phyloP scores from a whole-genome alignment of 2,329 filamentous ascomycete genomes.

The Hymenoscyphus linearis region DNA sequence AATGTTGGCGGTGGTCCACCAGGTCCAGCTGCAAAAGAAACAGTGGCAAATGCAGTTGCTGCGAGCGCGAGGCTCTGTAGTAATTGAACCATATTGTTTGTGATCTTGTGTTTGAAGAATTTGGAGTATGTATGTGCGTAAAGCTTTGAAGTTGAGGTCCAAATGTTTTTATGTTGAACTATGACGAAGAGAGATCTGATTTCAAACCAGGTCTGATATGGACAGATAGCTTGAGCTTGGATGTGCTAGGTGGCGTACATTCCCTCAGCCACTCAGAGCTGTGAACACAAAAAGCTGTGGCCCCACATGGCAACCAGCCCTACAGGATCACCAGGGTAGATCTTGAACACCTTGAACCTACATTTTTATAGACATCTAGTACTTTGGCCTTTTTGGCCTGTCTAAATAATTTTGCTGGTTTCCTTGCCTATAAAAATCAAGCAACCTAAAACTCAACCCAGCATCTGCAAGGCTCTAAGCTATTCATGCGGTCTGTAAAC shows the following conservation, averaged over 20 bases:
- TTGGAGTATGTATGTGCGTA: background rate
- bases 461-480: no score
- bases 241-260: background rate
- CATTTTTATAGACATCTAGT: no score
- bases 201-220: constrained; percentile 18
- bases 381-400: no score
- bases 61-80: constrained; percentile 56
- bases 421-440: no score
- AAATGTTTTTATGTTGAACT: background rate
- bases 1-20: constrained; percentile 31
- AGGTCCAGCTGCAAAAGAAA: constrained; percentile 41
- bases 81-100: constrained; percentile 33
- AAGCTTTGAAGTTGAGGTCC: background rate
- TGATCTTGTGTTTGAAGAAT: constrained; percentile 2
- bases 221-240: constrained; percentile 10
- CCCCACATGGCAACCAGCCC: background rate
- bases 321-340: no score
- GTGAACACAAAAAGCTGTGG: background rate
- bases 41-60: constrained; percentile 42
- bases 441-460: no score
- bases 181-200: constrained; percentile 10
- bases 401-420: no score
- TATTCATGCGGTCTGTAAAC: no score
- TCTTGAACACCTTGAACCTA: no score
- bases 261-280: background rate